These are phyloP conservation scores for Cutaneotrichosporon mucoides DNA, from an alignment of 1,284 basidiomycete genomes.

Conservation along the genomic window DNA sequence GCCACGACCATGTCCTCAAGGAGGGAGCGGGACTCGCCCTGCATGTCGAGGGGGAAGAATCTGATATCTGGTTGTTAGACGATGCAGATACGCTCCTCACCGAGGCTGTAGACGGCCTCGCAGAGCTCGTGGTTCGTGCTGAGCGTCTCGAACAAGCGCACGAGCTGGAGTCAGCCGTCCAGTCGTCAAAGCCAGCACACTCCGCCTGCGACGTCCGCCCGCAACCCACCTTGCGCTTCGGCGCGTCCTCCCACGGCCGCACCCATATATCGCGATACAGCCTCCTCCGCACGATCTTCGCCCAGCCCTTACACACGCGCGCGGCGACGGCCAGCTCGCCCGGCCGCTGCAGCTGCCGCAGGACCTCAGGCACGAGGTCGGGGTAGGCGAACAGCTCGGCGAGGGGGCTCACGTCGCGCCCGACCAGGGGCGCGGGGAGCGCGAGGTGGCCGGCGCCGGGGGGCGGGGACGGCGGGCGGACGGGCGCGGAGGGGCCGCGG, in stretches of 20 bases:
- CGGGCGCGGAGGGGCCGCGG: conserved; percentile 11
- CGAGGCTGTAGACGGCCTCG: conserved; percentile 32
- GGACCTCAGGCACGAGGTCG: conserved; percentile 36
- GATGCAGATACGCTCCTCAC: conserved; percentile 19
- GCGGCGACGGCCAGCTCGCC: conserved; percentile 32
- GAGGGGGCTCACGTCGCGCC: conserved; percentile 24
- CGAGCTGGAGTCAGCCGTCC: conserved; percentile 25
- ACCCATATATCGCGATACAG: conserved; percentile 46
- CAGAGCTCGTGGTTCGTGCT: conserved; percentile 30
- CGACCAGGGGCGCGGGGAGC: conserved; percentile 23
- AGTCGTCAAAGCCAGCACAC: too few relatives aligned
- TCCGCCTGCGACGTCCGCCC: too few relatives aligned
- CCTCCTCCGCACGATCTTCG: conserved; percentile 25
- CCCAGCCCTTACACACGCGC: conserved; percentile 33
- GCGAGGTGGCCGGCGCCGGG: conserved; percentile 19
- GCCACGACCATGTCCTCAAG: conserved; percentile 34
- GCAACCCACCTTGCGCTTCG: conserved; percentile 21
- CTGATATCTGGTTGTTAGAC: conserved; percentile 31
- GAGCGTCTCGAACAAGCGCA: conserved; percentile 39
- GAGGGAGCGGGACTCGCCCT: conserved; percentile 29
- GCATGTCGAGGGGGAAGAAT: conserved; percentile 42
- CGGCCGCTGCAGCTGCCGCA: conserved; percentile 35
- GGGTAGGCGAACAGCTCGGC: conserved; percentile 31
- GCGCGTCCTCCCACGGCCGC: conserved; percentile 43
- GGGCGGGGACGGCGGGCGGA: conserved; percentile 29